Evolutionary conservation across 805 yeast genomes (phyloP), one percentile per base, ranked within the genome.

Genomic region (Clavispora asparagi): DNA sequence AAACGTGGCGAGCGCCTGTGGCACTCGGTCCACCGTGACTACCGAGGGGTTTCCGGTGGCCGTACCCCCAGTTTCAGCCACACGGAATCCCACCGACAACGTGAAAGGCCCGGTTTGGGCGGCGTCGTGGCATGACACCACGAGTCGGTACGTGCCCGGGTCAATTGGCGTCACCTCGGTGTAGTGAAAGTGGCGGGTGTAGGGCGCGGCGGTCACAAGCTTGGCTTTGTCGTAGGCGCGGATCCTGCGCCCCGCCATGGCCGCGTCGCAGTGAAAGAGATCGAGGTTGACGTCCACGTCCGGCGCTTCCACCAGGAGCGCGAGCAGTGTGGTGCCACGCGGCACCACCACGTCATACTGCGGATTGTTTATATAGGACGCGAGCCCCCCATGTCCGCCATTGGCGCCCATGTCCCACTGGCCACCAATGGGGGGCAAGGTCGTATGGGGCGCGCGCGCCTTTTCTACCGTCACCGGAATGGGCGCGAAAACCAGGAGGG

Each of bases 301-400:
- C 4, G 31, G 25, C 32, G 41, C 23, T 25, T 12, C 37, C 25
- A 33, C 37, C 1, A 61, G 31, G 8, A 42, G 26, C 25, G 39
- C 33, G 12, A 50, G 16, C 10, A 55, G 55, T 1, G 61, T 50
- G 9, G 50, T 41, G 3, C 44, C 46, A 2, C 51, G 47, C 1
- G 44, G 31, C 0, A 63, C 58, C 11, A 58, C 57, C 1, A 74
- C 32, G 8, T 51, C 57, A 42, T 67, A 81, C 51, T 81, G 87
- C 0, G 88, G 88, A 50, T 83, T 83, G 9, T 65, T 55, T 17
- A 76, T 56, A 52, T 71, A 83, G 0, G 74, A 60, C 7, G 74
- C 64, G 23, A 65, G 47, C 0, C 74, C 48, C 79, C 81, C 78
- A 53, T 71, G 77, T 0, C 89, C 88, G 2, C 87, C 87, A 39